Evolutionary conservation across 495 filamentous ascomycete species (phyloP), one percentile per base, ranked within the genome.

Genomic region (Pseudomonodictys pantanalensis): DNA sequence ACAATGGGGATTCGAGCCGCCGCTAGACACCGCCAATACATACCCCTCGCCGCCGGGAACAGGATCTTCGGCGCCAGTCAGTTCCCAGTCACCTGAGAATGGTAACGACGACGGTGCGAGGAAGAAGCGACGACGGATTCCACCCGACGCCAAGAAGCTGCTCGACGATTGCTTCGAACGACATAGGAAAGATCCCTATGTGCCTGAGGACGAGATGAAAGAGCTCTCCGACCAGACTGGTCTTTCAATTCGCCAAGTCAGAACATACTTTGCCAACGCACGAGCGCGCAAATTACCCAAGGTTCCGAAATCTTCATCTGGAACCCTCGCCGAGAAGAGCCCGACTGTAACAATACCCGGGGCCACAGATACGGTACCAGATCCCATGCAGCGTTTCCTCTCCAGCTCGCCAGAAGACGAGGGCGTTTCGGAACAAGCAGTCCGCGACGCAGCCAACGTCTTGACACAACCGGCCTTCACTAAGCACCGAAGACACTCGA

Each of bases 261-360:
- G 62, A 9, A 65, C 62, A n/a, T 65, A 52, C 57, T 65, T 65
- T 49, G 62, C 62, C 17, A 65, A 65, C 53, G 50, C 57, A 11
- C 33, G 62, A 35, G 62, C 52, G 18, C 26, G 62, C 26, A 65
- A 57, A 38, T 29, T 60, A 35, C 15, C 8, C n/a, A 56, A 23
- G 2, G 11, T 3, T 15, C 22, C 20, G 28, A 30, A 38, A 3
- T 25, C 8, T n/a, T 2, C 23, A 24, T 26, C 6, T 25, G 20
- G 43, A 48, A 2, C 35, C 42, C 23, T n/a, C n/a, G n/a, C 54
- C 33, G 20, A 38, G 20, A 10, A 42, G 33, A 3, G 29, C 33
- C 15, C 8, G 17, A 25, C 35, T 25, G 24, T 7, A 18, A 7
- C 10, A 7, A 7, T 10, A 10, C 22, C 41, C 9, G 7, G 10